These are phyloP conservation scores for Rhizodiscina lignyota DNA, from an alignment of 495 filamentous ascomycete species.

Conservation along the genomic window DNA sequence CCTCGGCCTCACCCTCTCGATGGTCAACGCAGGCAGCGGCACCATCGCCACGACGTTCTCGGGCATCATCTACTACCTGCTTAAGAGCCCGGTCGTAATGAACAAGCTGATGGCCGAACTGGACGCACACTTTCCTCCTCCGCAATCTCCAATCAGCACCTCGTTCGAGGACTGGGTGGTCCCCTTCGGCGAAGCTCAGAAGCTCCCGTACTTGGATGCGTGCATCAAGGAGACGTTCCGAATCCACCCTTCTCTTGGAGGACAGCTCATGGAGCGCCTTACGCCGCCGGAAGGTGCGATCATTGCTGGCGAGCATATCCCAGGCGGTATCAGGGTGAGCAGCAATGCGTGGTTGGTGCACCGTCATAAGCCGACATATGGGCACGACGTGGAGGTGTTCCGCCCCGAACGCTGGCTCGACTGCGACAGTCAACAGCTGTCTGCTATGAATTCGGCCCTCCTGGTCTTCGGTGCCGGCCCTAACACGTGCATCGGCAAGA, in stretches of 20 bases:
- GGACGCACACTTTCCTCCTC: conserved; percentile 8
- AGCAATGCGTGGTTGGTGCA: conserved; percentile 10
- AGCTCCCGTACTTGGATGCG: conserved; percentile 11
- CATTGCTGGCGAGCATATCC: conserved; percentile 5
- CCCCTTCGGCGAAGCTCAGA: neutral
- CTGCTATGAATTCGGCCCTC: too few relatives aligned
- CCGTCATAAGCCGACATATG: conserved; percentile 13
- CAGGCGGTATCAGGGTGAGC: conserved; percentile 7
- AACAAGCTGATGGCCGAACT: conserved; percentile 4
- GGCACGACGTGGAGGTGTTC: conserved; percentile 17
- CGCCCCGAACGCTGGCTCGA: conserved; percentile 20
- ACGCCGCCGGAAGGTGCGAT: conserved; percentile 7
- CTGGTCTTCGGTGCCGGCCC: too few relatives aligned
- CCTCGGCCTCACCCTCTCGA: too few relatives aligned
- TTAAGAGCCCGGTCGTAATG: conserved; percentile 7
- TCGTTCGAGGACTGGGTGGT: too few relatives aligned
- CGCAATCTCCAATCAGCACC: too few relatives aligned
- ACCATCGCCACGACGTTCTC: too few relatives aligned
- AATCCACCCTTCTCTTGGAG: conserved; percentile 4
- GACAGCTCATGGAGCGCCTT: conserved; percentile 6
- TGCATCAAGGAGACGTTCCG: conserved; percentile 9
- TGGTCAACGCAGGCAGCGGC: conserved; percentile 5
- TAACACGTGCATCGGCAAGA: too few relatives aligned
- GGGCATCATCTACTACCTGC: conserved; percentile 15
- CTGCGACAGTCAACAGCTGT: too few relatives aligned